Evolutionary conservation across 345 rosid species (phyloP).

Genomic region (Cochlearia excelsa): DNA sequence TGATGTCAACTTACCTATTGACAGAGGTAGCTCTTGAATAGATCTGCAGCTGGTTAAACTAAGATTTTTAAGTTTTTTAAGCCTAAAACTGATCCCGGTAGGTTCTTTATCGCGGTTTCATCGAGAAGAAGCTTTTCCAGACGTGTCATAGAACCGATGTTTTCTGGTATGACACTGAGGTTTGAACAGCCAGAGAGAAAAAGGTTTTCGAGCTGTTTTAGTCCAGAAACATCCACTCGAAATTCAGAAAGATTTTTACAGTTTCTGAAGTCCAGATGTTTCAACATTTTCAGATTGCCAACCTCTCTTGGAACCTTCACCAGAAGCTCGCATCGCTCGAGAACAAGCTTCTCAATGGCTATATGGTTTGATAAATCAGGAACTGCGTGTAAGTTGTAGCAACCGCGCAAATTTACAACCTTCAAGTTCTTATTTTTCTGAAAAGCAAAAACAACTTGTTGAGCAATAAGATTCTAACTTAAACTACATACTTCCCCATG

Average conservation of each 20-base stretch:
- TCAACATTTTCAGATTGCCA: conserved; percentile 21
- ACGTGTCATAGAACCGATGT: conserved; percentile 24
- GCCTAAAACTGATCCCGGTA: conserved; percentile 23
- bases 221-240: conserved; percentile 33
- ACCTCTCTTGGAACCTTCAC: conserved; percentile 28
- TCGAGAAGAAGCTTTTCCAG: conserved; percentile 37
- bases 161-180: conserved; percentile 30
- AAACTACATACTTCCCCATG: background rate
- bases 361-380: conserved; percentile 37
- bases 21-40: conserved; percentile 19
- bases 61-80: conserved; percentile 20
- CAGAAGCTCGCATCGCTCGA: conserved; percentile 25
- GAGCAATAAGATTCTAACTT: background rate
- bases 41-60: conserved; percentile 22
- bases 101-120: conserved; percentile 21
- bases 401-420: conserved; percentile 30
- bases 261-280: conserved; percentile 24
- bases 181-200: conserved; percentile 38
- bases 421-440: conserved; percentile 29
- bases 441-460: background rate
- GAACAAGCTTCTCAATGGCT: conserved; percentile 26
- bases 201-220: conserved; percentile 30
- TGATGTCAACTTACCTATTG: conserved; percentile 15
- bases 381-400: conserved; percentile 31
- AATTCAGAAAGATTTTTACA: conserved; percentile 31